Evolutionary conservation across 1,139 yeast species (phyloP).

Genomic region (Tardiomyces digboiensis): DNA sequence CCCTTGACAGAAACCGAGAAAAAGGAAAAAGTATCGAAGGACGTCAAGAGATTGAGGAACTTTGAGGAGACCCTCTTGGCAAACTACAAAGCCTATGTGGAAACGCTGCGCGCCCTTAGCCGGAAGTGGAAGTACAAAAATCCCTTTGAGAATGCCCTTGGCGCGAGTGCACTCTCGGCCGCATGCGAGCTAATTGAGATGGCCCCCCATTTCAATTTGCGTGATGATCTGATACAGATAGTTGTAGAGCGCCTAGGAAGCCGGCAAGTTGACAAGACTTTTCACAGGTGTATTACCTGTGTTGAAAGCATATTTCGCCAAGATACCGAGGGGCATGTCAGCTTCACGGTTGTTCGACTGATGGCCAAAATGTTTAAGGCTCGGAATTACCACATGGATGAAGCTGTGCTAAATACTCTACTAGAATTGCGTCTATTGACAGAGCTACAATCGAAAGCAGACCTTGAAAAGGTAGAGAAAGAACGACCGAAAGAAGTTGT

Average conservation of each 20-base stretch:
- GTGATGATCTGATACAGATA: conserved; percentile 60
- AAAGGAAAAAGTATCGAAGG: conserved; percentile 64
- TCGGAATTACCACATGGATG: conserved; percentile 75
- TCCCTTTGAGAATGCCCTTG: conserved; percentile 34
- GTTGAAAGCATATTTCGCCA: conserved; percentile 55
- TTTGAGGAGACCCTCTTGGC: conserved; percentile 72
- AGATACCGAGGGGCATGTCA: conserved; percentile 73
- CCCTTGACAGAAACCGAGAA: conserved; percentile 74
- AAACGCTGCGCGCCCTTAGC: conserved; percentile 37
- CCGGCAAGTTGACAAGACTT: conserved; percentile 32
- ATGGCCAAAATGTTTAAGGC: conserved; percentile 63
- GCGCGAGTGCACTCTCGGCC: conserved; percentile 57
- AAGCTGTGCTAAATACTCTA: conserved; percentile 65
- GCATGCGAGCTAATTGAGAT: conserved; percentile 68
- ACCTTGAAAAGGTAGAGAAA: conserved; percentile 47
- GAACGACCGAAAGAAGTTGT: conserved; percentile 36
- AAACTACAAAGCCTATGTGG: conserved; percentile 63
- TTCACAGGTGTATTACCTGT: conserved; percentile 51
- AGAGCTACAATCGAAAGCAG: conserved; percentile 49
- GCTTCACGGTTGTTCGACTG: conserved; percentile 61
- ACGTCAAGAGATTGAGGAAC: conserved; percentile 61
- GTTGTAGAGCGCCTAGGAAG: conserved; percentile 39
- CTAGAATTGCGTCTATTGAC: conserved; percentile 64
- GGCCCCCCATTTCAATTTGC: conserved; percentile 71
- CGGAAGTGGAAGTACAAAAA: conserved; percentile 20